These are phyloP conservation scores for Epichloe uncinata DNA, from an alignment of 2,329 filamentous ascomycete species.

Conservation along the genomic window DNA sequence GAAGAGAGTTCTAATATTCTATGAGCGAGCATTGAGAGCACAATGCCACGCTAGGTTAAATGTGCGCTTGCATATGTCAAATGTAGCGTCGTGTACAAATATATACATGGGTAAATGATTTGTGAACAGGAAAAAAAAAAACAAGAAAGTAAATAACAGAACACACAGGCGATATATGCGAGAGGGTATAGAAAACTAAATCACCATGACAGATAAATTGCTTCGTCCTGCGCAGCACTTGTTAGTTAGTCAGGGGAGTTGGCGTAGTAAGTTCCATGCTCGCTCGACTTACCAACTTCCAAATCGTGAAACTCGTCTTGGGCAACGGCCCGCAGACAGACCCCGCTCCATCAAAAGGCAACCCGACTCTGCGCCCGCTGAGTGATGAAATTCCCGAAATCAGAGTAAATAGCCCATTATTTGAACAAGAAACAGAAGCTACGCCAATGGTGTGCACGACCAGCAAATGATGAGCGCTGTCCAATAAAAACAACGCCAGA, in stretches of 20 bases:
- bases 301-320: neutral
- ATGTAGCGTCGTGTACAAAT: neutral
- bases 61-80: neutral
- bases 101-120: constrained; percentile 1
- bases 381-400: too few relatives aligned
- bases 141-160: neutral
- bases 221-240: neutral
- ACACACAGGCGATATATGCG: neutral
- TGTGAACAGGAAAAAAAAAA: constrained; percentile 3
- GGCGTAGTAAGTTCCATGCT: neutral
- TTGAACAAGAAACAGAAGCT: neutral
- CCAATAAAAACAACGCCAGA: neutral
- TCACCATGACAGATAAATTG: neutral
- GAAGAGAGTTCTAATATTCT: neutral
- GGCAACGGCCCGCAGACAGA: neutral
- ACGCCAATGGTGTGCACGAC: neutral
- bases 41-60: neutral
- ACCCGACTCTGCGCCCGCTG: neutral
- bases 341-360: too few relatives aligned
- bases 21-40: neutral
- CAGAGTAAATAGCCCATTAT: too few relatives aligned
- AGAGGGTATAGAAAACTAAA: constrained; percentile 1
- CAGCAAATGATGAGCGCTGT: neutral
- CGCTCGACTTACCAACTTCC: neutral
- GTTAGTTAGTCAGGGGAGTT: neutral